phyloP scores from a whole-genome alignment of 441 rosid species.

The Pelargonium citronellum region DNA sequence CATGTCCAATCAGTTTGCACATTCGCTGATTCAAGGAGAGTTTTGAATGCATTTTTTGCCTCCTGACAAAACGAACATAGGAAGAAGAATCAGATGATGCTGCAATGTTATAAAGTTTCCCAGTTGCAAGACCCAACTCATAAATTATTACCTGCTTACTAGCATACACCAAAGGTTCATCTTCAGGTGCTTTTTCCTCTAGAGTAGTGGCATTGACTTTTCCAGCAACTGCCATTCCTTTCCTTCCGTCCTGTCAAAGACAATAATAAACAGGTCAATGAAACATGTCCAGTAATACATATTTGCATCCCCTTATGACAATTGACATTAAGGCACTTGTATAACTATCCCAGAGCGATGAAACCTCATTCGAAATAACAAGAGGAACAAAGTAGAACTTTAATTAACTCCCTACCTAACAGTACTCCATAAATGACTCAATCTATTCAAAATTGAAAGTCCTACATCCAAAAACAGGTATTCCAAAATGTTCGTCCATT shows the following conservation, averaged over 20 bases:
- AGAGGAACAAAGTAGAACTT: background rate
- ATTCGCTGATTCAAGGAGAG: conserved; percentile 76
- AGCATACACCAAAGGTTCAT: conserved; percentile 70
- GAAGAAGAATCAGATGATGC: conserved; percentile 8
- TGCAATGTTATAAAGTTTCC: conserved; percentile 11
- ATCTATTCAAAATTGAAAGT: background rate
- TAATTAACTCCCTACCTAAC: background rate
- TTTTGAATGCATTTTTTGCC: conserved; percentile 93
- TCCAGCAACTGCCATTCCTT: conserved; percentile 43
- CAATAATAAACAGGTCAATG: conserved; percentile 7
- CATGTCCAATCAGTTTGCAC: conserved; percentile 97
- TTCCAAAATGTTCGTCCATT: background rate
- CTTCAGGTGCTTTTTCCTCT: conserved; percentile 63
- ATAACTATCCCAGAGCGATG: background rate
- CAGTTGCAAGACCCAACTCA: conserved; percentile 12
- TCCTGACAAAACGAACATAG: conserved; percentile 40
- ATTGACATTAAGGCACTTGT: background rate
- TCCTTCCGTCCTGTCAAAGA: conserved; percentile 56
- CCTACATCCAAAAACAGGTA: background rate
- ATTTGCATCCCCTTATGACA: conserved; percentile 4
- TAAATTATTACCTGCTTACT: conserved; percentile 58
- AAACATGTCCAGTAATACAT: conserved; percentile 5
- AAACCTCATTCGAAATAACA: background rate
- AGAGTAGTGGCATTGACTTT: conserved; percentile 42
- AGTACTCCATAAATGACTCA: background rate